Base-by-base conservation (phyloP, 2,329 filamentous ascomycete genomes). In the Verticillium tricorpus region DNA sequence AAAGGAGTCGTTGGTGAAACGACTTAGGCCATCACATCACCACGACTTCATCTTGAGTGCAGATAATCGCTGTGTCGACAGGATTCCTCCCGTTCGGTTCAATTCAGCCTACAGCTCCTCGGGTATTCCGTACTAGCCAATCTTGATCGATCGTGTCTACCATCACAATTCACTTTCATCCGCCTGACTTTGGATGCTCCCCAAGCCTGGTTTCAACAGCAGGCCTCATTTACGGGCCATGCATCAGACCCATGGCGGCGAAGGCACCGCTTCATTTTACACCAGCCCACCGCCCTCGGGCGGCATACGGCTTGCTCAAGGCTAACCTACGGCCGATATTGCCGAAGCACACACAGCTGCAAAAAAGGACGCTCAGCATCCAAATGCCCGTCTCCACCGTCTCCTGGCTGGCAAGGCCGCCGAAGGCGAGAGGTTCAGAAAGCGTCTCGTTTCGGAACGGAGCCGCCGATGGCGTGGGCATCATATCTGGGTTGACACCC, bases 321-420 rank as follows among this genome's bases (percentile, higher is more conserved):
- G 89, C 88, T 66, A 98, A 77, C 64, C 91, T 83, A 65, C 95
- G 83, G 14, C 95, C 95, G 71, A 99, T 92, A 72, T 97, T 98
- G 12, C 95, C 95, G 80, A 99, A 97, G 76, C 93, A 97, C 11
- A 98, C 86, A 68, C 92, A 93, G 70, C 92, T 96, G 76, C 95
- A 97, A 73, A 97, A 99, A 58, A 99, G 77, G 31, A 98, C 93
- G 71, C 92, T 97, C 28, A 94, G 82, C 70, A 97, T 89, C 94
- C 95, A 99, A 5, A 93, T 91, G 14, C 88, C 89, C 19, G 90
- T 84, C 62, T 90, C 91, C 1, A 93, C 74, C 7, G 80, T 86
- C 68, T 91, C 85, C 59, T 86, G 83, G 60, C 78, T 85, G 62
- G 83, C 84, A 63, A 85, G 79, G 56, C 83, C 85, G 66, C 79